Evolutionary conservation across 148 eudicot species (phyloP), one percentile per base, ranked within the genome.

Genomic region (Vaccinium vitisidaea): DNA sequence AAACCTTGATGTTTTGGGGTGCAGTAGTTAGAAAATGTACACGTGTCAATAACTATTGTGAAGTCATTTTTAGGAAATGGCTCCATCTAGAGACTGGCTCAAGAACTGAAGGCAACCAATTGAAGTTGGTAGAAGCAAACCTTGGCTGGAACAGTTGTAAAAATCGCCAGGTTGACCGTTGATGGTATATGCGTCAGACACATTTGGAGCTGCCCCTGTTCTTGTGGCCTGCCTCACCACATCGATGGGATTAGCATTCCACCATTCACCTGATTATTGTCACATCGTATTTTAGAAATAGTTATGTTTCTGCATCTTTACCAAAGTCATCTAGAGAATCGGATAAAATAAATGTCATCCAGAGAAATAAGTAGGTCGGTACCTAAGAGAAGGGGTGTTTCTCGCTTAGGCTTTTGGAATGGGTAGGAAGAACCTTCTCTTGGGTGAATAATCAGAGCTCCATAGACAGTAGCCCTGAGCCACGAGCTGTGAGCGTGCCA

Each of bases 401-500:
- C 96, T 30, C 94, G 94, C 14, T 73, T 87, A 25, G 99, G 99
- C 92, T 92, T 92, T 9, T 93, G 87, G 71, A 97, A 97, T 1
- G 99, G 99, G 74, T 95, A 95, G 4, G 95, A 88, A 13, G 92
- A 89, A 81, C 99, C 99, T 89, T 86, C 83, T 83, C 84, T 92
- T 0, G 99, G 99, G 27, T 80, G 98, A 86, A 97, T 92, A 46
- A 97, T 86, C 0, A 97, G 75, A 86, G 98, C 98, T 52, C 99
- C 98, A 80, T 97, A 95, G 16, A 97, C 98, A 0, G 98, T 95
- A 63, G 99, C 98, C 87, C 99, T 90, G 54, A 94, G 93, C 98
- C 98, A 97, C 21, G 98, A 94, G 86, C 99, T 96, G 59, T 96
- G 99, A 15, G 99, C 98, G 46, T 97, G 98, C 99, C 99, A 97